Conservation (phyloP, 345 rosid genomes). For the Dovyalis caffra region DNA sequence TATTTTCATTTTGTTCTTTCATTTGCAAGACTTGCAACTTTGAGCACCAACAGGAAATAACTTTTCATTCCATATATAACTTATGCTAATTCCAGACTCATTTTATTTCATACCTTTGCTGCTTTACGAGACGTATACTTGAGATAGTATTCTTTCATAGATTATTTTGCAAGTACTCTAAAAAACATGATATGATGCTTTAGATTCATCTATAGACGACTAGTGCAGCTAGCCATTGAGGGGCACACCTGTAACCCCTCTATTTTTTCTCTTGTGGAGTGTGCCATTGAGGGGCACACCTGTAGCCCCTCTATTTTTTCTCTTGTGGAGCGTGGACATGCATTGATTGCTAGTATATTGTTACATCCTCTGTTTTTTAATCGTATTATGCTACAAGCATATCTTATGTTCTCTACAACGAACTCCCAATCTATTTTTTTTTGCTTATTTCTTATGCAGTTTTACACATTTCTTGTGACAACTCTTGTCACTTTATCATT, state of each 20-base stretch:
- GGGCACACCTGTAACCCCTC: background rate
- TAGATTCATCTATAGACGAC: background rate
- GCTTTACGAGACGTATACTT: background rate
- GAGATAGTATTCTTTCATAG: background rate
- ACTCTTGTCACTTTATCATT: slow-evolving; percentile 27
- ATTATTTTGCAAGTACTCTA: background rate
- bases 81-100: background rate
- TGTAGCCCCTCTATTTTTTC: background rate
- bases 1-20: background rate
- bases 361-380: background rate
- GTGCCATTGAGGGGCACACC: background rate
- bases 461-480: slow-evolving; percentile 35
- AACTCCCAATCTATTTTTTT: background rate
- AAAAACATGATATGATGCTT: background rate
- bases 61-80: background rate
- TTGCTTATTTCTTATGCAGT: slow-evolving; percentile 13
- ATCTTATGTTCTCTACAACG: background rate
- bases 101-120: background rate
- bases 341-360: background rate
- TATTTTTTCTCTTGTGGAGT: background rate
- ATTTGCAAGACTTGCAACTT: background rate
- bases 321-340: background rate
- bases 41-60: background rate
- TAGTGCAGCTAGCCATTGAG: background rate
- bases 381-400: background rate